Evolutionary conservation across 495 filamentous ascomycete genomes (phyloP).

Genomic region (Penicillium roqueforti): DNA sequence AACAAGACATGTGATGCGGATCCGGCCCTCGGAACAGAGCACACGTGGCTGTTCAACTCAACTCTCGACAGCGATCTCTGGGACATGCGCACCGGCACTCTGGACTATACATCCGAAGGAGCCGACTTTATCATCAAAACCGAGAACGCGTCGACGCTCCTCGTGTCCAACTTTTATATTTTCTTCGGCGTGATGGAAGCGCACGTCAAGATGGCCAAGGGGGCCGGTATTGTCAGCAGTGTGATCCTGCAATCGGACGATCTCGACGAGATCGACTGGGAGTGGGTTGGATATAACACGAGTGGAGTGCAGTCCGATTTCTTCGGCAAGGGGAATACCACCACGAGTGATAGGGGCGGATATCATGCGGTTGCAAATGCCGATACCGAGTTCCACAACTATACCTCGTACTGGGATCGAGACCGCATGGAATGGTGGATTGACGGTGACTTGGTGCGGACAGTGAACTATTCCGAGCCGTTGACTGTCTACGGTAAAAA

Average conservation of each 20-base stretch:
- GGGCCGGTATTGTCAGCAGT: constrained; percentile 70
- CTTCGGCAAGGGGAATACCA: constrained; percentile 78
- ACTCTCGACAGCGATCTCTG: constrained; percentile 55
- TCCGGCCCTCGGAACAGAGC: constrained; percentile 71
- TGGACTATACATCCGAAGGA: constrained; percentile 57
- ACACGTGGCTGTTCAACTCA: constrained; percentile 73
- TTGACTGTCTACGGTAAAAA: constrained; percentile 44
- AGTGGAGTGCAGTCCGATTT: constrained; percentile 75
- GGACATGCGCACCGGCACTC: constrained; percentile 57
- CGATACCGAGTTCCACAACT: constrained; percentile 63
- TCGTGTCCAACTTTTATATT: constrained; percentile 67
- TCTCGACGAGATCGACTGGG: constrained; percentile 86
- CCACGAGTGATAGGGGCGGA: constrained; percentile 58
- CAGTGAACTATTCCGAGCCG: constrained; percentile 44
- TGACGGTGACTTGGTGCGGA: constrained; percentile 63
- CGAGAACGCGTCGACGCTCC: constrained; percentile 45
- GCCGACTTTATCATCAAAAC: constrained; percentile 62
- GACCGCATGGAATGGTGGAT: constrained; percentile 71
- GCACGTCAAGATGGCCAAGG: constrained; percentile 60
- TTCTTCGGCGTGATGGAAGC: constrained; percentile 70
- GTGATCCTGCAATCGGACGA: constrained; percentile 76
- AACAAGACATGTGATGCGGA: constrained; percentile 64
- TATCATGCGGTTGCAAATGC: constrained; percentile 50
- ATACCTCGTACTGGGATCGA: constrained; percentile 77
- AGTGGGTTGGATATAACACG: constrained; percentile 45